Base-by-base conservation (phyloP, 1,139 yeast genomes). In the Scheffersomyces lignicola region DNA sequence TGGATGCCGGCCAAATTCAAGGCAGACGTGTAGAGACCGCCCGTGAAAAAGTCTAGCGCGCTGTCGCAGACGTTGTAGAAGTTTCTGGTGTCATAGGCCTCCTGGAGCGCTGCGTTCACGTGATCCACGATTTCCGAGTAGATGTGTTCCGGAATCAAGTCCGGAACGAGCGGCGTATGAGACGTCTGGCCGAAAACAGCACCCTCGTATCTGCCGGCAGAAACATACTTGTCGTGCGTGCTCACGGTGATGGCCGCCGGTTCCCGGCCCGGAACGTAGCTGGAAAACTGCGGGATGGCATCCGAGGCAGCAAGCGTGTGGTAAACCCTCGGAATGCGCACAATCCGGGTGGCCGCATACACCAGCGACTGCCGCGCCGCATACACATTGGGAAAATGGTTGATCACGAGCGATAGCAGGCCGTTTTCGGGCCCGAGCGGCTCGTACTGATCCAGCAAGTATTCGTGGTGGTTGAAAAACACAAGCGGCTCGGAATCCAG, bases 391-490 rank as follows among this genome's bases (percentile, higher is more conserved):
- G 89, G 89, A 52, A 80, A 83, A 52, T 82, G 89, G 31, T 80
- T 80, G 7, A 79, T 56, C 18, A 77, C 74, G 5, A 81, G 46
- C 1, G 72, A 54, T 24, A 49, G 52, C 35, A 29, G 56, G 18
- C 53, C 47, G 52, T 62, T 69, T 30, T 59, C 15, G n/a, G 20
- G 18, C 16, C 6, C n/a, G 4, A 24, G 14, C 7, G 14, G 28
- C 11, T 26, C 20, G n/a, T 15, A 26, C n/a, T 14, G 57, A 3
- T 59, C 55, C 16, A 64, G 61, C 9, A 73, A 48, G 49, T 62
- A 78, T 52, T 83, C 89, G 48, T 83, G 87, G 48, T 80, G 80
- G 50, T 83, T 83, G 69, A 80, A 83, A 53, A 77, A 80, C 21
- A 51, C 51, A 9, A 69, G 35, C 8, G 28, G n/a, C n/a, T n/a